A percentile compares a stretch with the other conserved stretches of the same genome.
Evolutionary conservation across 106 monocot genomes (phyloP).

Genomic region (Allium fistulosum): DNA sequence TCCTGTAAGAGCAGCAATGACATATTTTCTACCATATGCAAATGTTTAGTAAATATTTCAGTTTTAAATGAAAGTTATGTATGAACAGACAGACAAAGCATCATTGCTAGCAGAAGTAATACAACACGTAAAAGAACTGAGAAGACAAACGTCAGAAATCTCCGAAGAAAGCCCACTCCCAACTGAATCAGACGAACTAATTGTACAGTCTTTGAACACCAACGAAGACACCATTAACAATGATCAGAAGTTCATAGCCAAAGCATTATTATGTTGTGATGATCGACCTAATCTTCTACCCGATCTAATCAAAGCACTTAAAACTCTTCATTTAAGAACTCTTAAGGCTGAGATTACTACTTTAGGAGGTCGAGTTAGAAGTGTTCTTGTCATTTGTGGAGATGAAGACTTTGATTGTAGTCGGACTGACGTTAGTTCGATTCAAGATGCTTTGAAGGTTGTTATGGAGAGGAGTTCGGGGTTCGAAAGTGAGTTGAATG

Average conservation of each 20-base stretch:
- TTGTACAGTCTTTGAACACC: constrained; percentile 5
- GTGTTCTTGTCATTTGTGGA: constrained; percentile 59
- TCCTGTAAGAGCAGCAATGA: too few species aligned
- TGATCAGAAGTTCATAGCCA: constrained; percentile 53
- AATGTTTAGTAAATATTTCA: too few species aligned
- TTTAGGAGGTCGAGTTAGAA: constrained; percentile 77
- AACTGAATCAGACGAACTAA: constrained; percentile 72
- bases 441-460: constrained; percentile 68
- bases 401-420: constrained; percentile 13
- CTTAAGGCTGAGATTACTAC: constrained; percentile 91
- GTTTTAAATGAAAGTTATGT: not conserved
- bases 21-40: too few species aligned
- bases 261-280: constrained; percentile 86
- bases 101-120: constrained; percentile 94
- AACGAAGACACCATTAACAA: constrained; percentile 54
- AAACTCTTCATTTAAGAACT: constrained; percentile 43
- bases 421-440: constrained; percentile 22
- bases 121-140: constrained; percentile 90
- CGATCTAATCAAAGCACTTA: constrained; percentile 73
- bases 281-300: constrained; percentile 78
- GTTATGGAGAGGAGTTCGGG: constrained; percentile 56
- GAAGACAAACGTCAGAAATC: constrained; percentile 78
- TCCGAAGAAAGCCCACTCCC: constrained; percentile 70
- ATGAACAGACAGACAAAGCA: constrained; percentile 82
- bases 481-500: constrained; percentile 18